Evolutionary conservation across 192 early-diverging fungal species (phyloP), one percentile per base, ranked within the genome.

Genomic region (Allomyces javanicus): DNA sequence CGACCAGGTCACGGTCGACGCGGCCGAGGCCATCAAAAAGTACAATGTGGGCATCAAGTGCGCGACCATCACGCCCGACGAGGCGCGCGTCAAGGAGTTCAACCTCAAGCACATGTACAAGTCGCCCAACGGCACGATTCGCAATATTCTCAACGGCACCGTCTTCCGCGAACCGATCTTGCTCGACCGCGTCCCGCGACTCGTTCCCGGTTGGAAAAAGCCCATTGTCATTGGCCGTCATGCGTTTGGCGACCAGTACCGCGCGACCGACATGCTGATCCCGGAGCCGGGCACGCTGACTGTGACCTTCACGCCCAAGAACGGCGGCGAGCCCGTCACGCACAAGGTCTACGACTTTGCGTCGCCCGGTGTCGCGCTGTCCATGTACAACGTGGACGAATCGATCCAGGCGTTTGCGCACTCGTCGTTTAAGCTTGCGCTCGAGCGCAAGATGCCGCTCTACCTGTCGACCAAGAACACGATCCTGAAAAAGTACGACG

Each of bases 41-140:
- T 93, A 95, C 85, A 92, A 93, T 71, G 94, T 93, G 65, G 87
- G 92, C 70, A 98, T 98, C 82, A 98, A 98, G 82, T 98, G 95
- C 73, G 95, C 95, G 10, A 98, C 95, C 45, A 98, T 98, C 75
- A 98, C 95, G 24, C 93, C 95, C 14, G 95, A 98, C 72, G 87
- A 89, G 64, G 89, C 84, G 22, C 88, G 95, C 71, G 92, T 98
- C 63, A 77, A 90, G 71, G 92, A 96, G 78, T 98, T 96, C 79
- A 87, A 87, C 27, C 77, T 98, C 65, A 95, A 98, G 86, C 74
- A 92, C 76, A 98, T 94, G 89, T 98, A 92, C 92, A 95, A 88
- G 81, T 90, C 88, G 61, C 95, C 95, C 67, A 98, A 98, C 75
- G 95, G 87, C 62, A 96, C 93, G 62, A 91, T 98, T 69, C 83